Base-by-base conservation (phyloP, 192 early-diverging fungal genomes). In the Nowakowskiella sp. region DNA sequence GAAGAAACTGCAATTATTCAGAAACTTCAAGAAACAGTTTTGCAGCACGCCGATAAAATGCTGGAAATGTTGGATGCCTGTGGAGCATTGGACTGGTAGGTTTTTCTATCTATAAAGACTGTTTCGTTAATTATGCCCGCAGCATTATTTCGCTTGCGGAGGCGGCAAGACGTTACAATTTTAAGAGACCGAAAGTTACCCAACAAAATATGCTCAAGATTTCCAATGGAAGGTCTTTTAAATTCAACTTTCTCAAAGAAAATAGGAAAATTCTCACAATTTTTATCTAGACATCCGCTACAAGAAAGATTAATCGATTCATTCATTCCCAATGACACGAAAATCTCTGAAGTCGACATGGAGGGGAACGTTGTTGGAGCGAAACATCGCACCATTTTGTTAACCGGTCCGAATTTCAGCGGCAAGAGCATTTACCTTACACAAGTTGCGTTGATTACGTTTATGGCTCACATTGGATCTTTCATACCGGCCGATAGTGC, bases 401-500 rank as follows among this genome's bases (percentile, higher is more conserved):
- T 96, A 6, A 84, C 82, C 8, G 93, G 89, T 0, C 82, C 93
- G 0, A 96, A 96, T 52, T 83, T 67, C 10, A 91, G 86, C 4
- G 93, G 93, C 0, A 80, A 80, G 53, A 62, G 55, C 2, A 64
- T 78, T 8, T 73, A 64, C 33, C 39, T 71, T 9, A 65, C 63
- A 27, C 69, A 75, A 58, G 64, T 87, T 36, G 90, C 84, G 3
- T 53, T 95, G 21, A 88, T 91, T 53, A 72, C 74, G 1, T 89
- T 83, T 48, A 87, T 92, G 90, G 87, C 90, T 8, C 92, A 92
- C 55, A 77, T 92, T 27, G 92, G 92, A 42, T 81, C 86, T 58
- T 88, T 83, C 71, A 83, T 95, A 3, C 92, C 92, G 2, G 89
- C 89, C 22, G 72, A 68, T 6, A 59, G 51, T 8, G 90, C 87